Conservation (phyloP, 1,284 basidiomycete genomes). For the Agroathelia rolfsii region DNA sequence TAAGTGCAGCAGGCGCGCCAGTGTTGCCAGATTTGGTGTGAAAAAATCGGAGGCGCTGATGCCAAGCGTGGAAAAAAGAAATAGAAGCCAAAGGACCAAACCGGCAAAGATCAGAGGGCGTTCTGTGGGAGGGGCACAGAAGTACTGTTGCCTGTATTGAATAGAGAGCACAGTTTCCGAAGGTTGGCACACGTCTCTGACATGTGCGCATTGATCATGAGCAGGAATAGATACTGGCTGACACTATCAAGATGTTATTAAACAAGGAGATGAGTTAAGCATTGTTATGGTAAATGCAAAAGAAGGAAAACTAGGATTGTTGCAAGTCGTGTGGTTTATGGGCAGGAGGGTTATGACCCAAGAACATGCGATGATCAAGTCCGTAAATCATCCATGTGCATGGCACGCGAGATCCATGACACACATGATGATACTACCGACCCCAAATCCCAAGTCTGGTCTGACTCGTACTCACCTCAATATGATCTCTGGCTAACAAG, state of each 20-base stretch:
- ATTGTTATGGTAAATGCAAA: slow-evolving; percentile 1
- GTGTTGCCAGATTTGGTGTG: slow-evolving; percentile 85
- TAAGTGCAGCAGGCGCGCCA: slow-evolving; percentile 72
- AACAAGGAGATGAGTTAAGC: neutral
- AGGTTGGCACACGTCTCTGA: slow-evolving; percentile 39
- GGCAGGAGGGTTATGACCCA: too few relatives aligned
- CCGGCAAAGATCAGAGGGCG: slow-evolving; percentile 52
- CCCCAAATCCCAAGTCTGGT: too few relatives aligned
- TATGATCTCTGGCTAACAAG: too few relatives aligned
- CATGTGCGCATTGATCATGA: slow-evolving; percentile 56
- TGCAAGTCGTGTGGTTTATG: too few relatives aligned
- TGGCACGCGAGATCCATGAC: too few relatives aligned
- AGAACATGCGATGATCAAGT: too few relatives aligned
- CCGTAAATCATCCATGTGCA: too few relatives aligned
- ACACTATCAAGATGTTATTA: slow-evolving; percentile 33
- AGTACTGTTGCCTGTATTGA: slow-evolving; percentile 60
- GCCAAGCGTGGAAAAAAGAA: slow-evolving; percentile 83
- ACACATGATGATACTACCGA: too few relatives aligned
- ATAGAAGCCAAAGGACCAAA: slow-evolving; percentile 67
- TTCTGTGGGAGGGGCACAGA: slow-evolving; percentile 43
- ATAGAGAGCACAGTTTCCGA: slow-evolving; percentile 59
- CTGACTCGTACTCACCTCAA: too few relatives aligned
- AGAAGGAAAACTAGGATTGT: too few relatives aligned
- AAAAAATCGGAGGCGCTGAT: slow-evolving; percentile 94
- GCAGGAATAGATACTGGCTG: slow-evolving; percentile 43